Percentiles rank a stretch among this genome's conserved stretches.
phyloP scores from a whole-genome alignment of 2,329 filamentous ascomycete genomes.

The Pseudogymnoascus sp. region DNA sequence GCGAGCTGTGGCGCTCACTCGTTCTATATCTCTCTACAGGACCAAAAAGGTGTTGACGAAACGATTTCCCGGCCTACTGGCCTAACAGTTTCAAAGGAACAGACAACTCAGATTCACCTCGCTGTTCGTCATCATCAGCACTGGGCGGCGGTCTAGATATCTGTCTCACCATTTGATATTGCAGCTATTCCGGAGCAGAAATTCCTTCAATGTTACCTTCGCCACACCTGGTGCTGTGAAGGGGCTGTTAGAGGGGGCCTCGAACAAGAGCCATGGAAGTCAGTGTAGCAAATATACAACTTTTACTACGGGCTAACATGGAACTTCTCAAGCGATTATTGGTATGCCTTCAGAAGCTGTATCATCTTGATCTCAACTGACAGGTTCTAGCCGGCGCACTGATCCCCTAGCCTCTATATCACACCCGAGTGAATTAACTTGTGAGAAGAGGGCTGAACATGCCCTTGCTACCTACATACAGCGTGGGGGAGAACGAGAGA shows the following conservation, averaged over 20 bases:
- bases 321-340: not conserved
- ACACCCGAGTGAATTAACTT: not conserved
- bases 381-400: not conserved
- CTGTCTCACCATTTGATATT: not conserved
- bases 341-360: not conserved
- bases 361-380: not conserved
- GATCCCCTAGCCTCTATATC: not conserved
- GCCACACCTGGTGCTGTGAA: not conserved
- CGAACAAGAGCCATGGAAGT: not conserved
- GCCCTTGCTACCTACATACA: not conserved
- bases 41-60: not conserved
- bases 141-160: not conserved
- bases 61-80: not conserved
- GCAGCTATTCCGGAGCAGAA: not conserved
- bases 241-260: not conserved
- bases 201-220: not conserved
- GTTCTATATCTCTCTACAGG: not conserved
- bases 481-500: not conserved
- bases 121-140: not conserved
- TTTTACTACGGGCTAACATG: not conserved
- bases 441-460: not conserved
- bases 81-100: not conserved
- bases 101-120: not conserved
- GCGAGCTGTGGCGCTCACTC: not conserved
- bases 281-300: not conserved